Evolutionary conservation across 2,329 filamentous ascomycete species (phyloP).

Genomic region (Aspergillus udagawae): DNA sequence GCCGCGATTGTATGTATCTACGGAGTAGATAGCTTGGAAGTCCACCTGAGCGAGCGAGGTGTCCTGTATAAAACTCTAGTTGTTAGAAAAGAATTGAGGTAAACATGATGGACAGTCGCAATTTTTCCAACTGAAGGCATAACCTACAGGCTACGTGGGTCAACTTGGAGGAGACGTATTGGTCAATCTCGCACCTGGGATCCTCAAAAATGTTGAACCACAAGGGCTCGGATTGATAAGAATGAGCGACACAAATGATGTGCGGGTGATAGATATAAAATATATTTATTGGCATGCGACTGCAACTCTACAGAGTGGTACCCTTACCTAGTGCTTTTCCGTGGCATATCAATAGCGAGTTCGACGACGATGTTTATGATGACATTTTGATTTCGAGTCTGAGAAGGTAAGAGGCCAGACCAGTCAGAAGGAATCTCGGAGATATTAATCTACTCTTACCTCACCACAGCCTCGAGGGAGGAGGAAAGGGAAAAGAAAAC

Average conservation of each 20-base stretch:
- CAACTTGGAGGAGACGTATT: not conserved
- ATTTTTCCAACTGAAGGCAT: not conserved
- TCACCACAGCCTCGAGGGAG: not conserved
- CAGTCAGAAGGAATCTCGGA: not conserved
- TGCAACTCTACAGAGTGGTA: not conserved
- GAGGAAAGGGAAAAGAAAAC: conserved; percentile 3
- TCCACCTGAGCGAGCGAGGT: not conserved
- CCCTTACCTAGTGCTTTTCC: not conserved
- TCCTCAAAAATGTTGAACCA: not conserved
- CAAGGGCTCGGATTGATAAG: not conserved
- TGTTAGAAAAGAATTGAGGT: not conserved
- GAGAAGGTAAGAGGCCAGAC: not conserved
- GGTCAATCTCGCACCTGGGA: not conserved
- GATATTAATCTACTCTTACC: conserved; percentile 7
- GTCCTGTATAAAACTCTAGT: not conserved
- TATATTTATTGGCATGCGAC: not conserved
- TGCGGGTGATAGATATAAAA: too few relatives aligned
- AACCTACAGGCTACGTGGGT: not conserved
- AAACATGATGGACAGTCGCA: not conserved
- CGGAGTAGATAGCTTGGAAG: not conserved
- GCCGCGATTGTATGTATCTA: not conserved
- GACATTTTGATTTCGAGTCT: not conserved
- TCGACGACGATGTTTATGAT: not conserved
- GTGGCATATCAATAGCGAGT: not conserved
- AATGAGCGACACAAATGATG: too few relatives aligned